These are phyloP conservation scores for Aspergillus sp. DNA, from an alignment of 2,329 filamentous ascomycete genomes.

Conservation along the genomic window DNA sequence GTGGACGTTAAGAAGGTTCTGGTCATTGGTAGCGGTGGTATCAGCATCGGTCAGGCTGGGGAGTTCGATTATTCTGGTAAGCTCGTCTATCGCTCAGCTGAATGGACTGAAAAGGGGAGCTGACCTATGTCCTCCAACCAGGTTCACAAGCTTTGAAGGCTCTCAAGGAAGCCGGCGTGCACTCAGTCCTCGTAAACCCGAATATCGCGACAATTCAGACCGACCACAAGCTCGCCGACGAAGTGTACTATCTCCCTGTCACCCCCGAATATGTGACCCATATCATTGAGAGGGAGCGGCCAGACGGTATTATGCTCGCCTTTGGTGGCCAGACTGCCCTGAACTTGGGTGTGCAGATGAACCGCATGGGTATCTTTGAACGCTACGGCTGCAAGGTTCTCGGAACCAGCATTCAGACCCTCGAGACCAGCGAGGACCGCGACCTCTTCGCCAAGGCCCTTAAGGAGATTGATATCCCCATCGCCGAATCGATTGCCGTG, in stretches of 20 bases:
- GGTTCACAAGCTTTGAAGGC: slow-evolving; percentile 95
- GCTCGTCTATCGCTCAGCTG: slow-evolving; percentile 24
- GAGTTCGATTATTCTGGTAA: slow-evolving; percentile 98
- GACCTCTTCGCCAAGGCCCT: slow-evolving; percentile 93
- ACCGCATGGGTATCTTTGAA: slow-evolving; percentile 89
- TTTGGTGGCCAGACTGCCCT: slow-evolving; percentile 96
- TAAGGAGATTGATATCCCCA: slow-evolving; percentile 94
- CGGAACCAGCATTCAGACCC: slow-evolving; percentile 85
- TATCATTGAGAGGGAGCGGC: slow-evolving; percentile 91
- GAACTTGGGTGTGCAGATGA: slow-evolving; percentile 94
- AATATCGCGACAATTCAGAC: slow-evolving; percentile 99
- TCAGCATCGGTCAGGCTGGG: slow-evolving; percentile 94
- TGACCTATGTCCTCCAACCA: slow-evolving; percentile 30
- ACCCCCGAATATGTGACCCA: slow-evolving; percentile 96
- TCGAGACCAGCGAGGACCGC: slow-evolving; percentile 91
- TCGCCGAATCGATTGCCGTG: slow-evolving; percentile 91
- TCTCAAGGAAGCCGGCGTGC: slow-evolving; percentile 85
- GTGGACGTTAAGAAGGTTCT: slow-evolving; percentile 95
- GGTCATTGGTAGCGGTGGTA: slow-evolving; percentile 88
- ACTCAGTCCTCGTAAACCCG: slow-evolving; percentile 90
- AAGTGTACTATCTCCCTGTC: slow-evolving; percentile 96
- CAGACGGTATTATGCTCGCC: slow-evolving; percentile 93
- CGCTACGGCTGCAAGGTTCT: slow-evolving; percentile 93
- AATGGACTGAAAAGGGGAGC: slow-evolving; percentile 12
- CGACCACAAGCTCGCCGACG: slow-evolving; percentile 88